Base-by-base conservation (phyloP, 495 filamentous ascomycete genomes). In the Aspergillus affinis region DNA sequence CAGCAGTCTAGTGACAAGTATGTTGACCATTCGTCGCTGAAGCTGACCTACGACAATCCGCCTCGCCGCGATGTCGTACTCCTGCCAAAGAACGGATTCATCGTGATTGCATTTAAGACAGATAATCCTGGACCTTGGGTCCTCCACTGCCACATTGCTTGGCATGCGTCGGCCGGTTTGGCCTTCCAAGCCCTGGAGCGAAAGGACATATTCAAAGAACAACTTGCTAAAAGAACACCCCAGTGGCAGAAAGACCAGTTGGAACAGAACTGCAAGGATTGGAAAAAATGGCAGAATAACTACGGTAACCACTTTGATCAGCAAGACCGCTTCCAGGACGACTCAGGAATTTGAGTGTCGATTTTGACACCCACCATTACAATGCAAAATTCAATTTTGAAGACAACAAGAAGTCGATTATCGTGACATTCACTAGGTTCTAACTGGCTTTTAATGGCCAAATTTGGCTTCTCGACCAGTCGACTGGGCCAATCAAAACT, bases 101-200 rank as follows among this genome's bases (percentile, higher is more conserved):
- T 86, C 19, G 84, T 87, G 15, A 61, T 88, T 15, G 72, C 85
- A 0, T 88, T 88, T 69, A 73, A 75, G 46, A 81, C 84, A 3
- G 81, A 86, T 55, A 87, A 87, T 52, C 84, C 84, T 0, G 84
- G 83, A 65, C 64, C 48, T 23, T 80, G 77, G 77, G 55, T 75
- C 6, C 62, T 78, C 58, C 75, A 79, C 48, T 79, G 77, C 63
- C 77, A 81, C 63, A 74, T 78, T 55, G 75, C 75, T 15, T 77
- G 72, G 71, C 74, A 77, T 60, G 67, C 69, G 19, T 62, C 65
- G 47, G 62, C 62, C 47, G 73, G 76, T 2, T 59, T 79, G 20
- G 73, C 70, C 26, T 60, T 77, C 13, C 70, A 76, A 60, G 71
- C 73, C 58, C 57, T 78, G 10, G 76, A 79, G 65, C 48, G 58